phyloP scores from a whole-genome alignment of 2,329 filamentous ascomycete genomes.

The Penicillium decumbens region DNA sequence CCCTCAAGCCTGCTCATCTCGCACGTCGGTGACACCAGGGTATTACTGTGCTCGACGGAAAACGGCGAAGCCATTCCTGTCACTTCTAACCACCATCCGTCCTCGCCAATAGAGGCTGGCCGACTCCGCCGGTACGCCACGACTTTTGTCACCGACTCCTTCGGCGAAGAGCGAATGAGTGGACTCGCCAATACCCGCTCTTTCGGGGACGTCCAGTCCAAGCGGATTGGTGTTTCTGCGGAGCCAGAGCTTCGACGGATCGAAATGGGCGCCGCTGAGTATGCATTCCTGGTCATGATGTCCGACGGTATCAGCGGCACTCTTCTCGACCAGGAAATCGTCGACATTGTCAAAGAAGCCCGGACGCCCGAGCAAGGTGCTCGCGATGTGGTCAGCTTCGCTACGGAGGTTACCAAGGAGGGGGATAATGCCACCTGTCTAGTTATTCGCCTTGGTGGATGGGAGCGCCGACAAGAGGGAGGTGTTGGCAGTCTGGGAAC shows the following conservation, averaged over 20 bases:
- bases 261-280: slow-evolving; percentile 77
- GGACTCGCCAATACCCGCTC: slow-evolving; percentile 90
- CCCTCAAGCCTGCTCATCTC: slow-evolving; percentile 79
- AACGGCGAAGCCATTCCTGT: slow-evolving; percentile 75
- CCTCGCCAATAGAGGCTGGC: slow-evolving; percentile 75
- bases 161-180: slow-evolving; percentile 92
- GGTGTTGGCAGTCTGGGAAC: slow-evolving; percentile 85
- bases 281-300: slow-evolving; percentile 81
- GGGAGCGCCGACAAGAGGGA: slow-evolving; percentile 66
- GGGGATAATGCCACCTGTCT: slow-evolving; percentile 62
- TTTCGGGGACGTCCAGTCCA: slow-evolving; percentile 87
- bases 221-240: slow-evolving; percentile 88
- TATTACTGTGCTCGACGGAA: slow-evolving; percentile 80
- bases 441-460: slow-evolving; percentile 60
- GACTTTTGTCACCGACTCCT: slow-evolving; percentile 88
- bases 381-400: slow-evolving; percentile 73
- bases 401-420: slow-evolving; percentile 71
- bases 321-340: slow-evolving; percentile 87
- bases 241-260: slow-evolving; percentile 82
- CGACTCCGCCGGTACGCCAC: slow-evolving; percentile 80
- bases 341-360: slow-evolving; percentile 92
- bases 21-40: slow-evolving; percentile 89
- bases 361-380: slow-evolving; percentile 83
- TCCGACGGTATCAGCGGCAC: slow-evolving; percentile 85
- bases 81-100: slow-evolving; percentile 89